These are phyloP conservation scores for Corchorus capsularis DNA, from an alignment of 345 rosid species.

Conservation along the genomic window DNA sequence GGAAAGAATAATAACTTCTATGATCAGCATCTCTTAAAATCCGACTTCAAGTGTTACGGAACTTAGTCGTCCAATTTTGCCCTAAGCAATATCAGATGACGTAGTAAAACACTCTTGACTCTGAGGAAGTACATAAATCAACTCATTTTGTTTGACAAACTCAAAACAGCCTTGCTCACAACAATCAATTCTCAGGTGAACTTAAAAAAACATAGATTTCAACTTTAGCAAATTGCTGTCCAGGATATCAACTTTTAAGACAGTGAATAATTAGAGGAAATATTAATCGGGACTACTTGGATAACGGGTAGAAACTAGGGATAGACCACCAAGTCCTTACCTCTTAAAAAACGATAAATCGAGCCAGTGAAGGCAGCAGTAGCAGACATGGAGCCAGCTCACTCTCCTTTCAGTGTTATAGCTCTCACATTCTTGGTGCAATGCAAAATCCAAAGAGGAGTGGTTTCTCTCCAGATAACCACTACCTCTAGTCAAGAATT, in stretches of 20 bases:
- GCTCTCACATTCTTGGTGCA: slow-evolving; percentile 50
- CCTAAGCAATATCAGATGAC: neutral
- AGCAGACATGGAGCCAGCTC: slow-evolving; percentile 60
- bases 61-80: neutral
- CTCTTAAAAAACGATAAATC: slow-evolving; percentile 41
- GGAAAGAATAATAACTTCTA: neutral
- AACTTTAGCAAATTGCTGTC: neutral
- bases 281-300: slow-evolving; percentile 50
- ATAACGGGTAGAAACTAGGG: slow-evolving; percentile 54
- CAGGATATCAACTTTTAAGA: neutral
- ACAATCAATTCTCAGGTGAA: neutral
- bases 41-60: slow-evolving; percentile 1
- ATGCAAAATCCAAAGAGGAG: slow-evolving; percentile 44
- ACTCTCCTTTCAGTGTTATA: slow-evolving; percentile 44
- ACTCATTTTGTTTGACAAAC: neutral
- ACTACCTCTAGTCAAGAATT: slow-evolving; percentile 46
- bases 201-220: neutral
- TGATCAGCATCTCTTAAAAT: neutral
- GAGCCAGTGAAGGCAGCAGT: slow-evolving; percentile 51
- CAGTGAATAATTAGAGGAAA: slow-evolving; percentile 12
- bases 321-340: slow-evolving; percentile 60
- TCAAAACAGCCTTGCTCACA: neutral
- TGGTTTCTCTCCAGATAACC: slow-evolving; percentile 45
- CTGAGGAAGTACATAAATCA: neutral
- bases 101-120: neutral